A percentile compares a stretch with the other conserved stretches of the same genome.
Conservation (phyloP, 164 flowering plant species). For the Berberis vulgaris region DNA sequence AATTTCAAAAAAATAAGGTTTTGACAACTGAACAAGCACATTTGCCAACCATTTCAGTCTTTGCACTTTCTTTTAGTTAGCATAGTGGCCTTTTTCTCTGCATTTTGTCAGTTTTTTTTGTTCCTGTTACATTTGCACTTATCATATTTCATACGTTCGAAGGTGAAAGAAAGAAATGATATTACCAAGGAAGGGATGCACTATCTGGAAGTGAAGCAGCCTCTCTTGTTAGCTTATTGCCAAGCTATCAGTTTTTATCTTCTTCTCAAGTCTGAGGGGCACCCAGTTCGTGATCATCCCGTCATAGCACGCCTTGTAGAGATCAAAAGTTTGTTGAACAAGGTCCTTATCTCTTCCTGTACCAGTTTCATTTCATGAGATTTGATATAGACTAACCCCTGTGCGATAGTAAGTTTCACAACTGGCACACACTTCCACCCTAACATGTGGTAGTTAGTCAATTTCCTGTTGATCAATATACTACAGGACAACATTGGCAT, state of each 20-base stretch:
- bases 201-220: constrained; percentile 71
- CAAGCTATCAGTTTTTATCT: constrained; percentile 90
- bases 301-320: constrained; percentile 76
- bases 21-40: no score
- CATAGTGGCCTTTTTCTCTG: not conserved
- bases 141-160: constrained; percentile 4
- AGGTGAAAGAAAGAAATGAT: constrained; percentile 33
- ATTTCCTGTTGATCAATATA: no score
- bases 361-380: no score
- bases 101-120: not conserved
- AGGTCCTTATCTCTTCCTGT: constrained; percentile 26
- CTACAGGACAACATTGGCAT: no score
- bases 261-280: constrained; percentile 92
- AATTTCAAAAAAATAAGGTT: no score
- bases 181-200: constrained; percentile 40
- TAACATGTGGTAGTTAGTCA: no score
- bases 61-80: no score
- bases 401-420: no score
- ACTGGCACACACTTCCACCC: no score
- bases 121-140: not conserved
- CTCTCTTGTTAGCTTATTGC: constrained; percentile 62
- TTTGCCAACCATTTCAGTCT: no score
- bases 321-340: constrained; percentile 62
- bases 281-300: constrained; percentile 87
- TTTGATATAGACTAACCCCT: no score